Base-by-base conservation (phyloP, 441 rosid genomes). In the Pelargonium cotyledonis region DNA sequence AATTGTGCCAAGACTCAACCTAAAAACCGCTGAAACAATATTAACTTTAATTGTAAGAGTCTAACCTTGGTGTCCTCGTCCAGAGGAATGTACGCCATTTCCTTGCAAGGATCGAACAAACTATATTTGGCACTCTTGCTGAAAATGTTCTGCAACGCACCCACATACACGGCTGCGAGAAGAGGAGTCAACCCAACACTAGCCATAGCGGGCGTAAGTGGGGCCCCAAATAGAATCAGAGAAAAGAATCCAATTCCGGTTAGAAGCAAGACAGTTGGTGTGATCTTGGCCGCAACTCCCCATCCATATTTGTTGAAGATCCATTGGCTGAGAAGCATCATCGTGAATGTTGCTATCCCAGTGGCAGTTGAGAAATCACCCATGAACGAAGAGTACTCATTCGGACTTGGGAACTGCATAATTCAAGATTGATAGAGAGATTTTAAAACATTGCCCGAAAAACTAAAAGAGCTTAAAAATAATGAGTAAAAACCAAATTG, bases 81-180 rank as follows among this genome's bases (percentile, higher is more conserved):
- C 70, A 94, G 71, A 4, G 96, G 99, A 71, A 94, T 94, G 66
- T 94, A 94, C 0, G 99, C 97, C 99, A 94, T 94, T 73, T 94
- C 99, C 80, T 94, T 89, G 85, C 99, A 94, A 53, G 99, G 99
- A 70, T 95, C 99, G 46, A 95, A 95, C 76, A 95, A 81, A 66
- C 97, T 95, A 85, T 95, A 95, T 73, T 95, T 95, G 75, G 99
- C 99, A 58, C 99, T 94, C 90, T 94, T 91, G 85, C 99, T 91
- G 88, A 94, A 94, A 76, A 94, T 91, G 78, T 94, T 94, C 83
- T 94, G 99, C 81, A 91, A 19, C n/a, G 99, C 99, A 69, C 99
- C 99, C 1, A 94, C 97, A 1, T 85, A 89, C 8, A 94, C 99
- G 7, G 99, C 99, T 41, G 97, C 97, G 35, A 94, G 97, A 77